Evolutionary conservation across 2,329 filamentous ascomycete genomes (phyloP), one percentile per base, ranked within the genome.

Genomic region (Paecilomyces sp.): DNA sequence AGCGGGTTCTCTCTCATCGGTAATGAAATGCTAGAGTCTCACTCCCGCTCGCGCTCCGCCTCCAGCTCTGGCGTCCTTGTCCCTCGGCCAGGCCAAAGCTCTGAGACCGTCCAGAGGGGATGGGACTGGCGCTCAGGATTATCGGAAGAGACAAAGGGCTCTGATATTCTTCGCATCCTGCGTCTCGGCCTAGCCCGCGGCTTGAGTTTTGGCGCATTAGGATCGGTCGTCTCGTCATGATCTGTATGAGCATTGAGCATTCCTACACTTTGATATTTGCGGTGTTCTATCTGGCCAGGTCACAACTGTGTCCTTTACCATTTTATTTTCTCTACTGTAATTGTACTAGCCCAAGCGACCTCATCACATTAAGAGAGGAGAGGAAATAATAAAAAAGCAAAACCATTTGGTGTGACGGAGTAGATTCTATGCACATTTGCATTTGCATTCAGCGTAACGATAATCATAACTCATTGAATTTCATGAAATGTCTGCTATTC

Each of bases 171-270:
- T 61, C 81, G 82, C 64, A 83, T 88, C 64, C 71, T 96, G 74
- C 83, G 92, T 64, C 73, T 91, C 57, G 89, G 87, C 2, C 74
- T 96, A 68, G 89, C 90, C 13, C 85, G 83, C 71, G 91, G 94
- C 65, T 76, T 95, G 69, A 74, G 72, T 58, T 67, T 71, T 50
- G 69, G 68, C n/a, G 72, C 70, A n/a, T 67, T 75, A 60, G 70
- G 69, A 30, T 61, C 57, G 25, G 63, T 67, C 25, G 41, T 47
- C 41, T 18, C 41, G 5, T 47, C 41, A 47, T 47, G 41, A 47
- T n/a, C 18, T 47, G 41, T 47, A 47, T 47, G 41, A 47, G 3
- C 18, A 9, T 47, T 47, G 8, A 47, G 41, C 41, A 47, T 33
- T 47, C 6, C 15, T 18, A 47, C 4, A n/a, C n/a, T 47, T 15